Evolutionary conservation across 805 yeast species (phyloP), one percentile per base, ranked within the genome.

Genomic region (Monosporozyma unispora): DNA sequence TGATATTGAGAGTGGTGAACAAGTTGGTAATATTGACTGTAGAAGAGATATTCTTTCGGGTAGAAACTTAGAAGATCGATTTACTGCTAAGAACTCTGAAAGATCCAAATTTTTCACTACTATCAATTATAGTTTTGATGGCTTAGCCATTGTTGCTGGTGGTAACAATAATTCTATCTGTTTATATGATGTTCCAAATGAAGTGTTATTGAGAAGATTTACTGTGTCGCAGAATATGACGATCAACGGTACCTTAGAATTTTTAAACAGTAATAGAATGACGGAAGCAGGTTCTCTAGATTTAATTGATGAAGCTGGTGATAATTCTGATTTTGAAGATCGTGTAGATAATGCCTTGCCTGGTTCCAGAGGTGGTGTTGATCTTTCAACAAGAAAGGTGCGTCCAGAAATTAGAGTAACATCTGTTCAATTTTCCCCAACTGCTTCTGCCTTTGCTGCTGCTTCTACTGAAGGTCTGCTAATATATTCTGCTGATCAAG

Each of bases 381-480:
- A 88, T 64, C 78, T 87, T 9, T 80, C 95, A 10, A 77, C 81
- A 9, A 76, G 97, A 58, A 77, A 79, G 46, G 74, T 80, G 0
- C 78, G 89, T 55, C 93, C 96, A 0, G 95, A 82, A 57, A 76
- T 93, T n/a, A 73, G 95, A 60, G 89, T 90, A 4, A 79, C 87
- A 2, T 72, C 84, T 3, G 75, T 93, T 27, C 77, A 75, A 56
- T 93, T 90, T 61, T 87, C 96, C 1, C 99, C 99, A 18, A 84
- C 96, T 0, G 84, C 95, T 1, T 75, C 84, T 19, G 81, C 95
- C 31, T 93, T 93, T 73, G 93, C 96, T 0, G 96, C 95, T 40
- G 93, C 96, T 0, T 82, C 96, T 0, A 93, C 99, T 0, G 98
- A 91, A 65, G 99, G 99, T 8, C 70, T 93, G 44, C 71, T 89